Evolutionary conservation across 495 filamentous ascomycete genomes (phyloP), one percentile per base, ranked within the genome.

Genomic region (Penicillium fimorum): DNA sequence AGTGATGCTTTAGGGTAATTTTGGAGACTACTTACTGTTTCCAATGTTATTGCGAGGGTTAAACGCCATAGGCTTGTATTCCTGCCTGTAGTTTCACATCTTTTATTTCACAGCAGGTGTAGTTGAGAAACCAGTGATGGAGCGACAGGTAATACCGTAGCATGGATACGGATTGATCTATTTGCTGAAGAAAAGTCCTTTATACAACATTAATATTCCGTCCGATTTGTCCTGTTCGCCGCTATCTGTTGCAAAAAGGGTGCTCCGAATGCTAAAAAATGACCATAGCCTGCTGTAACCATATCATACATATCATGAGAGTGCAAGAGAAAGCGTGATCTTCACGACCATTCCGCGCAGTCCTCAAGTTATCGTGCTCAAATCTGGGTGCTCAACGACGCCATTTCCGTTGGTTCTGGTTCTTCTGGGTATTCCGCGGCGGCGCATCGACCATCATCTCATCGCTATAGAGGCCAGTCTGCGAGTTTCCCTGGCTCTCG

Each of bases 381-480:
- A 15, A 13, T 20, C 49, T 58, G 10, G 12, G 35, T n/a, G 0
- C n/a, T 61, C 52, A 72, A 37, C 66, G 66, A 20, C 59, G 47
- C 40, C 63, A 42, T 50, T 48, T 61, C 8, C 63, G 58, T 20
- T 64, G 60, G 47, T 67, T 64, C 18, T 63, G 65, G 2, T 57
- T 54, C 20, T 38, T 65, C 29, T 62, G 65, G 10, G 58, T 53
- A 24, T 56, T 62, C 32, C 58, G 65, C 22, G 59, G 45, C 10
- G 74, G 73, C 29, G 66, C 59, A 62, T 79, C 74, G 8, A 73
- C 66, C 70, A 74, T 73, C 72, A 79, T 79, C 50, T 72, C 49
- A 48, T 79, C 76, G 57, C 76, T 74, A 58, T 77, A 75, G 7
- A 73, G 65, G 0, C 70, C 66, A 2, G 63, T 50, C 11, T 40